A percentile compares a stretch with the other conserved stretches of the same genome.
phyloP scores from a whole-genome alignment of 176 grass and related monocot genomes.

The Musa beccarii region DNA sequence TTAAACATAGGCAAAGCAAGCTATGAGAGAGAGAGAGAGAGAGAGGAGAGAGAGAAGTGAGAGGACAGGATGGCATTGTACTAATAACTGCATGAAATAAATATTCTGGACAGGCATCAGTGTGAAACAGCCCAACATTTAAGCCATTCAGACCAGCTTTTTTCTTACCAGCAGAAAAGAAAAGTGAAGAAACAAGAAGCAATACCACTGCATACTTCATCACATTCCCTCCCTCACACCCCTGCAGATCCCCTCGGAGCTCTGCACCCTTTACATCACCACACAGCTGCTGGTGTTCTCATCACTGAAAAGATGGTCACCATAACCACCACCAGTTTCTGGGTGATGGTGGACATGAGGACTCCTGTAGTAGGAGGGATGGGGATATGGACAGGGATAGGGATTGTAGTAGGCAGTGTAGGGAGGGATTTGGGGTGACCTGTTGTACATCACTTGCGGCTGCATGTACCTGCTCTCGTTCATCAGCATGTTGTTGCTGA shows the following conservation, averaged over 20 bases:
- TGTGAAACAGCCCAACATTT: background rate
- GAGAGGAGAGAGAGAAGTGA: no score
- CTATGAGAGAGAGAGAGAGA: background rate
- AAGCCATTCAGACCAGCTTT: background rate
- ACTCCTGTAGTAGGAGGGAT: constrained; percentile 20
- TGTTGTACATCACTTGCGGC: constrained; percentile 93
- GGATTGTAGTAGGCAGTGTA: constrained; percentile 76
- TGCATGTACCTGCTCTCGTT: constrained; percentile 44
- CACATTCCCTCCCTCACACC: no score
- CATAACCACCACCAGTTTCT: constrained; percentile 42
- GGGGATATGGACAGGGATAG: background rate
- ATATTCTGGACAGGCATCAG: constrained; percentile 6
- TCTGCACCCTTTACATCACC: constrained; percentile 57
- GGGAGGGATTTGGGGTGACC: constrained; percentile 79
- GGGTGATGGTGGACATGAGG: constrained; percentile 30
- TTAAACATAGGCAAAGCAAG: background rate
- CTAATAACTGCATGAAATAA: constrained; percentile 11
- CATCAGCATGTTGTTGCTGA: constrained; percentile 39
- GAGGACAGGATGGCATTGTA: constrained; percentile 8
- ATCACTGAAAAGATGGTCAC: constrained; percentile 34
- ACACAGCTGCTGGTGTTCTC: constrained; percentile 33
- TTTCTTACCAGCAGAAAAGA: background rate
- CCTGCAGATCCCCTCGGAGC: no score
- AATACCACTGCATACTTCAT: background rate
- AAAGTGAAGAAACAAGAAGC: background rate